Conservation (phyloP, 179 eudicot species). For the Kewa caespitosa region DNA sequence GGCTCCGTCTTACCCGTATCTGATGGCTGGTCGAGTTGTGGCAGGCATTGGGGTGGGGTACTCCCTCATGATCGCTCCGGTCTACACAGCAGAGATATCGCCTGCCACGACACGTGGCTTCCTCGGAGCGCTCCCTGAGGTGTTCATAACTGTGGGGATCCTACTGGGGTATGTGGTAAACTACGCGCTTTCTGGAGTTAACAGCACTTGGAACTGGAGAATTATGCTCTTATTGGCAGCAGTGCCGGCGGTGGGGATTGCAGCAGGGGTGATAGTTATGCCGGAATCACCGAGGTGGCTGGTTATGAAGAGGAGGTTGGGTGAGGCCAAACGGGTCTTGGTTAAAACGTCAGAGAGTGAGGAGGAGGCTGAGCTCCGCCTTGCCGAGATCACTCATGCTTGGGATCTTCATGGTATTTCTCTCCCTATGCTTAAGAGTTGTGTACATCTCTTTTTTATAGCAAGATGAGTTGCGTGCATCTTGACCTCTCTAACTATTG, state of each 20-base stretch:
- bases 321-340: constrained; percentile 59
- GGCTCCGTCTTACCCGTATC: constrained; percentile 64
- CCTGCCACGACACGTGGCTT: constrained; percentile 83
- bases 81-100: constrained; percentile 83
- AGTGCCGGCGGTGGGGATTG: constrained; percentile 60
- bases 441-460: too few species aligned
- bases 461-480: too few species aligned
- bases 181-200: constrained; percentile 53
- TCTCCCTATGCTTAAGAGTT: background rate
- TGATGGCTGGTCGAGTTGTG: constrained; percentile 68
- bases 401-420: constrained; percentile 39
- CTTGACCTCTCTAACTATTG: too few species aligned
- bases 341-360: constrained; percentile 47
- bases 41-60: constrained; percentile 94
- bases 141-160: constrained; percentile 76
- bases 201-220: constrained; percentile 58
- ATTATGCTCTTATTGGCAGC: constrained; percentile 79
- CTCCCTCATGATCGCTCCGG: constrained; percentile 91
- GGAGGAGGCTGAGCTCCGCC: constrained; percentile 63
- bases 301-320: constrained; percentile 56
- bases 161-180: constrained; percentile 71
- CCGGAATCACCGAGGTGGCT: constrained; percentile 98
- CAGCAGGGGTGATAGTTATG: constrained; percentile 58
- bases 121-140: constrained; percentile 74
- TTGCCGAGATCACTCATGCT: constrained; percentile 54